phyloP scores from a whole-genome alignment of 768 basidiomycete species.

The Suillus brevipes region DNA sequence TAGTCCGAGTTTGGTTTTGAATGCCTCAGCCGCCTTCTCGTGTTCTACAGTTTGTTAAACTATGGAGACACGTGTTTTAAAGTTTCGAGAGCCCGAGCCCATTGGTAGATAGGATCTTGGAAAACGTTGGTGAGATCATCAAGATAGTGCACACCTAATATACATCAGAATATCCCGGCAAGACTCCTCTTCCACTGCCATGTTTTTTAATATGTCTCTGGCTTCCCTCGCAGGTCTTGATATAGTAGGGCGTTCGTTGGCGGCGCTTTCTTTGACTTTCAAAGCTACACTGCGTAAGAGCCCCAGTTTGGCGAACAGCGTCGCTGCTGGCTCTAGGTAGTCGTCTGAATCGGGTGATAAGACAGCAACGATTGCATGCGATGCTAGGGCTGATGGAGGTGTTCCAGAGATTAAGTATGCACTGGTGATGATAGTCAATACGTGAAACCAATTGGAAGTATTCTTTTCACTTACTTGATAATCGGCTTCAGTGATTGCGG shows the following conservation, averaged over 20 bases:
- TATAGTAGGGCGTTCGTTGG: constrained; percentile 68
- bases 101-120: not conserved
- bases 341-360: constrained; percentile 48
- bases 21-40: too few species aligned
- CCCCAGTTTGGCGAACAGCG: constrained; percentile 64
- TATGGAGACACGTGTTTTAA: not conserved
- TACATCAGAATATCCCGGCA: constrained; percentile 27
- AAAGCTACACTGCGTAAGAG: constrained; percentile 64
- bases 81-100: not conserved
- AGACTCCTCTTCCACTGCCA: constrained; percentile 27
- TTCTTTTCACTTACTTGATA: constrained; percentile 56
- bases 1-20: too few species aligned
- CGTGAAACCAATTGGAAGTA: constrained; percentile 1
- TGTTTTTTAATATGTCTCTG: constrained; percentile 59
- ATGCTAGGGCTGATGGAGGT: constrained; percentile 61
- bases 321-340: constrained; percentile 21
- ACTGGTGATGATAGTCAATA: constrained; percentile 34
- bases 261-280: constrained; percentile 70
- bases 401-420: constrained; percentile 67
- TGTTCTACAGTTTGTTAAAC: not conserved
- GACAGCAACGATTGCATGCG: constrained; percentile 59
- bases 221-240: constrained; percentile 83
- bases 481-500: constrained; percentile 64
- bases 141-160: not conserved
- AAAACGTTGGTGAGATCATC: not conserved